Evolutionary conservation across 2,329 filamentous ascomycete species (phyloP), one percentile per base, ranked within the genome.

Genomic region (Fusarium hainanense): DNA sequence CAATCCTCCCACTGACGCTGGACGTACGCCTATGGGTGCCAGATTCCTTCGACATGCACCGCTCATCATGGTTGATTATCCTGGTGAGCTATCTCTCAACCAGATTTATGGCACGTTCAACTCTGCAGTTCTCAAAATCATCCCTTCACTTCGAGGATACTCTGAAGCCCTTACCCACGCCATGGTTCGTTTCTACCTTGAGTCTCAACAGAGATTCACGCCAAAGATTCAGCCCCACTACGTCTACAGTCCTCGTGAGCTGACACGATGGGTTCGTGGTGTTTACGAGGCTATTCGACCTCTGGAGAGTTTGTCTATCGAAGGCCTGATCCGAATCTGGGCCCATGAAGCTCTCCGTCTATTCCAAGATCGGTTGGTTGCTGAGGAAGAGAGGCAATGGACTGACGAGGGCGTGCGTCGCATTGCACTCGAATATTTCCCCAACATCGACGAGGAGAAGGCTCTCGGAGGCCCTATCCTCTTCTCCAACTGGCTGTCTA

Each of bases 91-190:
- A 44, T 99, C 97, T 6, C 88, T 99, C 40, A 91, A 91, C 72
- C 96, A 99, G 79, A 99, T 99, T 72, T 99, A 99, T 78, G 96
- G 97, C 73, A 98, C 97, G 1, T 99, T 99, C 87, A 99, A 97
- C 79, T 92, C 88, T 58, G 96, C 97, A 12, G 90, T 99, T 44
- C 90, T 99, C 77, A 99, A 99, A 85, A 96, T 99, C 68, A 91
- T 99, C 52, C 95, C 96, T 2, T 90, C 94, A 16, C 85, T 99
- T n/a, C 92, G 96, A 73, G 97, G 97, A 47, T 98, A 98, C 78
- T 90, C 96, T 0, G 96, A 98, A 62, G 88, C 94, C 14, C 89
- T 99, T 65, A 99, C 96, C 0, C 94, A 94, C 77, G 93, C 97
- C 21, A 99, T 99, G 96, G 97, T 99, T 43, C 91, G 93, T 72